Evolutionary conservation across 2,329 filamentous ascomycete species (phyloP).

Genomic region (Scytalidium sp.): DNA sequence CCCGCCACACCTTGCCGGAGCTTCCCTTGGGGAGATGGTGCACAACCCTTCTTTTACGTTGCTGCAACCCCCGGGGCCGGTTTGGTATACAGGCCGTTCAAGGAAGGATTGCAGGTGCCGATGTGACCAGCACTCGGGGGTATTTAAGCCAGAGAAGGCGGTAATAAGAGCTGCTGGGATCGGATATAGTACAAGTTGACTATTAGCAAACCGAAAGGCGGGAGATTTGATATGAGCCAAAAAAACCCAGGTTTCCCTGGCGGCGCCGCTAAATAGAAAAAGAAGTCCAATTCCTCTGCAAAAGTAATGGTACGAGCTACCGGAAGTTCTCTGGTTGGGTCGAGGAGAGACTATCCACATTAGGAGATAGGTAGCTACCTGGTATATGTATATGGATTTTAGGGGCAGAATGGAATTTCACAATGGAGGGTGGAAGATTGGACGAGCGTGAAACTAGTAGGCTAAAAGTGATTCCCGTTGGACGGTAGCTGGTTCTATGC

Average conservation of each 20-base stretch:
- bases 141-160: background rate
- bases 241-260: background rate
- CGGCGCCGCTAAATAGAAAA: background rate
- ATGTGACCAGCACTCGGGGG: background rate
- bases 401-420: background rate
- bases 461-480: too few relatives aligned
- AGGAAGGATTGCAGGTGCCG: background rate
- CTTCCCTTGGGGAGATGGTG: background rate
- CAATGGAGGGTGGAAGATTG: too few relatives aligned
- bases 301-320: background rate
- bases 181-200: background rate
- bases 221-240: background rate
- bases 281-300: background rate
- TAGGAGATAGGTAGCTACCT: background rate
- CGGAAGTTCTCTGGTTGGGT: background rate
- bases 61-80: background rate
- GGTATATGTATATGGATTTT: background rate
- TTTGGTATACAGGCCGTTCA: background rate
- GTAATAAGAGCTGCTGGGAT: background rate
- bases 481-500: too few relatives aligned
- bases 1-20: background rate
- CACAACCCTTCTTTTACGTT: background rate
- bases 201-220: background rate
- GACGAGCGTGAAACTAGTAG: too few relatives aligned
- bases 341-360: background rate